Evolutionary conservation across 192 early-diverging fungal species (phyloP).

Genomic region (Coemansia sp.): DNA sequence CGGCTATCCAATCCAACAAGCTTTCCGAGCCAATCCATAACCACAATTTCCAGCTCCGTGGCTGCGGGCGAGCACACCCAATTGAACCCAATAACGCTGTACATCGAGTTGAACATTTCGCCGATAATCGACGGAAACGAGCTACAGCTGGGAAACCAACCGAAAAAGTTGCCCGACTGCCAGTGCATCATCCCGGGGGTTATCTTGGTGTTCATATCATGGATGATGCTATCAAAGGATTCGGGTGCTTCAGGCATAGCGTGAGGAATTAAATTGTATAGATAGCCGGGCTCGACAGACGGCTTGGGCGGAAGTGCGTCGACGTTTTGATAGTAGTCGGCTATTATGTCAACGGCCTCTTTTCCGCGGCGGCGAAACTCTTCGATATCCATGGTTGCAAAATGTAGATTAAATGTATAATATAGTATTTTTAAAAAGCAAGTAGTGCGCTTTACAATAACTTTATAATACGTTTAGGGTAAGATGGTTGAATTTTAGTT

Average conservation of each 20-base stretch:
- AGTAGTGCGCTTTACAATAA: too few species aligned
- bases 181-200: slow-evolving; percentile 69
- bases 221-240: slow-evolving; percentile 43
- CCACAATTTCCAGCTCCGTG: slow-evolving; percentile 63
- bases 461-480: too few species aligned
- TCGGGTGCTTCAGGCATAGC: slow-evolving; percentile 58
- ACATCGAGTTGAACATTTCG: slow-evolving; percentile 65
- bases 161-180: slow-evolving; percentile 66
- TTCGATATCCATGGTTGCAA: slow-evolving; percentile 35
- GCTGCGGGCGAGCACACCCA: slow-evolving; percentile 58
- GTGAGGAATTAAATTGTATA: slow-evolving; percentile 54
- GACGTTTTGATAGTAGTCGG: slow-evolving; percentile 59
- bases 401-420: background rate
- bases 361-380: slow-evolving; percentile 62
- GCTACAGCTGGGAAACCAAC: slow-evolving; percentile 56
- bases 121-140: slow-evolving; percentile 60
- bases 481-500: too few species aligned
- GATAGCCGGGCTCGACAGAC: slow-evolving; percentile 59
- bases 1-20: slow-evolving; percentile 56
- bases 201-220: slow-evolving; percentile 57
- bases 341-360: slow-evolving; percentile 60
- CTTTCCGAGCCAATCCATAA: slow-evolving; percentile 65
- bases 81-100: slow-evolving; percentile 54
- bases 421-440: too few species aligned
- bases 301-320: slow-evolving; percentile 50